Base-by-base conservation (phyloP, 371 early-diverging fungal genomes). In the Capniomyces stellatus region DNA sequence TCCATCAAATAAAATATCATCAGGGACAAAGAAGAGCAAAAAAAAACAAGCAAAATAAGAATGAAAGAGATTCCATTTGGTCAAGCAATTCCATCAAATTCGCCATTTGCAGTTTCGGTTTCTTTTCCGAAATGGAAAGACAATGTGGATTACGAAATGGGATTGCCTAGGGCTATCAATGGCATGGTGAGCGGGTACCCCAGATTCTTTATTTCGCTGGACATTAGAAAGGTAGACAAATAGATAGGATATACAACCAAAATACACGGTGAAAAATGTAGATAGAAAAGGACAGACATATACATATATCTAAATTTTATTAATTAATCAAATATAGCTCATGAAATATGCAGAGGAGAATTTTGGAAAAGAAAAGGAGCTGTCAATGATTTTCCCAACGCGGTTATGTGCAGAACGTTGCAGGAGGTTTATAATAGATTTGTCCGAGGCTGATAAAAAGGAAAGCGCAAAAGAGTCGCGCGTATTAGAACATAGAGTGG, bases 61-160 rank as follows among this genome's bases (percentile, higher is more conserved):
- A 44, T 44, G 46, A 22, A 8, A 12, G 46, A 44, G 27, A 44
- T 44, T 44, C 10, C 4, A 27, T 44, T 83, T 10, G 83, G 83
- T 39, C 63, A 72, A 42, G 59, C 81, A 47, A 77, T 85, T 48
- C 85, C 85, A 27, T 78, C 82, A 0, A 76, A 81, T 58, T 78
- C 82, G 1, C 78, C 76, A 30, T 85, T 86, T 62, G 94, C 92
- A 39, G 84, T 92, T 8, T 92, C 93, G 19, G 96, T 94, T 30
- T 79, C 79, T 31, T 72, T 95, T n/a, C 94, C 94, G 2, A 84
- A 67, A 4, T 95, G 93, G 90, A 65, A 73, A 28, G 88, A 84
- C 70, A 91, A 90, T 60, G 74, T 95, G 44, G 79, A 77, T 48
- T 95, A 95, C 57, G 96, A 95, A 63, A 89, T 89, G 70, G 90